A percentile compares a stretch with the other conserved stretches of the same genome.
Evolutionary conservation across 164 flowering plant species (phyloP).

Genomic region (Stephania cephalantha): DNA sequence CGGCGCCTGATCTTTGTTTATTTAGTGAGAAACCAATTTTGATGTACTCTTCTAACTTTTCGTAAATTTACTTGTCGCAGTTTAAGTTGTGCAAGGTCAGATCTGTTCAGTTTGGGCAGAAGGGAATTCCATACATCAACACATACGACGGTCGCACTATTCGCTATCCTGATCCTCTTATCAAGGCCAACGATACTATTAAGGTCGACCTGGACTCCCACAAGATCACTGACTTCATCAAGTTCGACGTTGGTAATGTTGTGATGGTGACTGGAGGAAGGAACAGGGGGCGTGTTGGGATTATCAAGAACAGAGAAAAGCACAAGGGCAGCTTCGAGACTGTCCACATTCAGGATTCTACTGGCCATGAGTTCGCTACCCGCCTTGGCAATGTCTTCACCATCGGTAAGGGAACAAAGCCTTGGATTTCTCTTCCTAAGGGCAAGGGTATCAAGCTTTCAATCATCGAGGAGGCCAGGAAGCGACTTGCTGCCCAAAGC

Average conservation of each 20-base stretch:
- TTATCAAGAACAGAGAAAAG: constrained; percentile 74
- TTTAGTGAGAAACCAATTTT: too few species aligned
- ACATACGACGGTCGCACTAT: constrained; percentile 84
- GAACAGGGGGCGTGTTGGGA: constrained; percentile 75
- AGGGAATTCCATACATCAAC: constrained; percentile 73
- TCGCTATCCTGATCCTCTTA: constrained; percentile 81
- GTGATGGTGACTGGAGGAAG: constrained; percentile 90
- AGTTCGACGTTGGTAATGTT: constrained; percentile 81
- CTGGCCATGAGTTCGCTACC: constrained; percentile 77
- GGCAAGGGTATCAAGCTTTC: constrained; percentile 59
- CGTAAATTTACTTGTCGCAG: constrained; percentile 27
- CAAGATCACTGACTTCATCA: constrained; percentile 70
- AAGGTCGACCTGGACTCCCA: constrained; percentile 61
- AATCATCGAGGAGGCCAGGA: constrained; percentile 55
- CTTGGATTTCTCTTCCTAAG: constrained; percentile 59
- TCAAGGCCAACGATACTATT: constrained; percentile 78
- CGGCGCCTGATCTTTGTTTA: too few species aligned
- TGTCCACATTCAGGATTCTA: constrained; percentile 61
- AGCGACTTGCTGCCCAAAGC: constrained; percentile 37
- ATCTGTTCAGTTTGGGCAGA: constrained; percentile 61
- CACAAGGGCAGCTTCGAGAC: constrained; percentile 81
- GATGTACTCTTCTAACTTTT: too few species aligned
- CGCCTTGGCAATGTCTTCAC: constrained; percentile 67
- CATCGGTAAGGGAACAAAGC: constrained; percentile 51
- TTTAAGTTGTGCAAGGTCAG: constrained; percentile 77